These are phyloP conservation scores for Serendipita vermifera DNA, from an alignment of 768 basidiomycete genomes.

Conservation along the genomic window DNA sequence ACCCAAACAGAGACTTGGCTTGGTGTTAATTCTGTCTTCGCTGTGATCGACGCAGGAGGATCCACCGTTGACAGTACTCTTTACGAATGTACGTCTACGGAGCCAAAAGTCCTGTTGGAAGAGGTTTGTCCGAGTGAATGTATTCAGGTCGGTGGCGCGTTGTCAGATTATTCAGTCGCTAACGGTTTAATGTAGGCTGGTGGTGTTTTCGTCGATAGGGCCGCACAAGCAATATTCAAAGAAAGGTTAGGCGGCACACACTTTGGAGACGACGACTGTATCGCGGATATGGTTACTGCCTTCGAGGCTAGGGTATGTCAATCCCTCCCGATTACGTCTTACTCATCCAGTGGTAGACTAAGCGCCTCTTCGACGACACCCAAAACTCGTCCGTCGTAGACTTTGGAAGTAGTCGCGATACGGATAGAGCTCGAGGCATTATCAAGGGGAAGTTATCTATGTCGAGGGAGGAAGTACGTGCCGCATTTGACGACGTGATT, in stretches of 20 bases:
- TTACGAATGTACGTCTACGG: slow-evolving; percentile 15
- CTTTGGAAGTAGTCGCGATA: slow-evolving; percentile 8
- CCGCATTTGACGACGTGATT: background rate
- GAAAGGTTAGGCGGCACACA: too few relatives aligned
- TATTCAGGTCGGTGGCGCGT: background rate
- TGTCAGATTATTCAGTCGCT: too few relatives aligned
- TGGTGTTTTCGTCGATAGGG: too few relatives aligned
- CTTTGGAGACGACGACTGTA: too few relatives aligned
- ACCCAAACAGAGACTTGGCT: slow-evolving; percentile 22
- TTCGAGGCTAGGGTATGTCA: too few relatives aligned
- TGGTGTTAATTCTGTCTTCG: slow-evolving; percentile 15
- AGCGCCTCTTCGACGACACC: slow-evolving; percentile 6
- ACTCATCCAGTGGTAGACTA: background rate
- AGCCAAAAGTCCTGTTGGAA: background rate
- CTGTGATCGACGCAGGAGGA: slow-evolving; percentile 42
- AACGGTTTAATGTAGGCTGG: too few relatives aligned
- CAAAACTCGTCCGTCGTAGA: background rate
- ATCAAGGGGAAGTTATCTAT: background rate
- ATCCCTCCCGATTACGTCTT: too few relatives aligned
- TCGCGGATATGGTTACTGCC: too few relatives aligned
- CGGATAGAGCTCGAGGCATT: background rate
- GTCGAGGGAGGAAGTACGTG: background rate
- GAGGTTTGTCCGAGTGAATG: background rate
- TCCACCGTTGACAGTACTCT: slow-evolving; percentile 33
- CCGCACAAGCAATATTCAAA: too few relatives aligned